Base-by-base conservation (phyloP, 352 stramenopile species). In the Pythium sp. region DNA sequence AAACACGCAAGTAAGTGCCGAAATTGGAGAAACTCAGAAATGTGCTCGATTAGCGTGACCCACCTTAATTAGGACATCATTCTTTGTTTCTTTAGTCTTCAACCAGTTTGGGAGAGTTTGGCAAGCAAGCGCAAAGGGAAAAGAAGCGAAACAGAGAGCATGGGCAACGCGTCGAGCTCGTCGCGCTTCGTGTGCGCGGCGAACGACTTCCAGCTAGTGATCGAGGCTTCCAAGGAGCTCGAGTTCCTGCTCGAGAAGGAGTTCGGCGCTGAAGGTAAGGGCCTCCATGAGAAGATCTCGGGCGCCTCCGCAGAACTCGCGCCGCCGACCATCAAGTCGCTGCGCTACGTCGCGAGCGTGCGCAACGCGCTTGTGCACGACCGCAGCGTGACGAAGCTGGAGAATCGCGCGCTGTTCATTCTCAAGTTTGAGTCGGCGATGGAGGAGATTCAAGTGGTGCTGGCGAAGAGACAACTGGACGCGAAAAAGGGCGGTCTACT, bases 351-450 rank as follows among this genome's bases (percentile, higher is more conserved):
- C 62, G 88, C 88, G 30, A 96, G 85, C 36, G 76, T 93, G 51
- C 83, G 88, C 64, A 96, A 96, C 72, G 67, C 74, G 60, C 80
- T 96, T 43, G 92, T 94, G 63, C 88, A 95, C 74, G 76, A 96
- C 65, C 77, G 81, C 53, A 77, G 80, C 34, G 87, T 92, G 65
- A 71, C 71, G 53, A 64, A 69, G 26, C 80, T 96, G 1, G 70
- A 82, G 12, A 80, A 94, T 46, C 83, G 85, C 9, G 71, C 69
- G 24, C 65, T 68, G 46, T 96, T 96, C 70, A 91, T 92, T 54
- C 58, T 65, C 20, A 80, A 81, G 11, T 91, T 91, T 38, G 71
- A 91, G 64, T 69, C 75, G 4, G 80, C 81, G 2, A 78, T 90
- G 67, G 74, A 79, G 18, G 84, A 92, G 63, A 74, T 95, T 43